A percentile compares a stretch with the other conserved stretches of the same genome.
These are phyloP conservation scores for Saccharomycopsis amapae DNA, from an alignment of 805 yeast species.

Conservation along the genomic window DNA sequence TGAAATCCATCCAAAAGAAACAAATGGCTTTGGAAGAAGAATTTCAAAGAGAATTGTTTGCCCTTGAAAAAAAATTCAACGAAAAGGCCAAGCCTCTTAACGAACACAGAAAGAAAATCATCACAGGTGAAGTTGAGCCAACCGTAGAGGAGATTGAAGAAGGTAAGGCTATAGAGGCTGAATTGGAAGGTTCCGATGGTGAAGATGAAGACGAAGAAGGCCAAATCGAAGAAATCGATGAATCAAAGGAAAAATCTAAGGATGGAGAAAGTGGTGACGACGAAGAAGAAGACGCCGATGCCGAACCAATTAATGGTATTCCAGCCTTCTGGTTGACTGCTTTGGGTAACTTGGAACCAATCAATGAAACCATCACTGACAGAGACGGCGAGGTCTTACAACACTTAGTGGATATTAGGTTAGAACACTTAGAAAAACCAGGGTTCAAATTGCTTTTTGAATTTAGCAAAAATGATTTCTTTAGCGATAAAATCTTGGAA, in stretches of 20 bases:
- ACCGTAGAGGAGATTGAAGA: conserved; percentile 66
- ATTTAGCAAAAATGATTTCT: conserved; percentile 69
- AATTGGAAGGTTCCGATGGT: conserved; percentile 39
- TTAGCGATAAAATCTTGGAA: conserved; percentile 62
- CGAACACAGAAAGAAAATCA: conserved; percentile 61
- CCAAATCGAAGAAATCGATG: conserved; percentile 29
- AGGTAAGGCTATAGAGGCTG: conserved; percentile 67
- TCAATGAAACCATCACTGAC: conserved; percentile 80
- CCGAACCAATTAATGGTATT: conserved; percentile 55
- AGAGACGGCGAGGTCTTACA: conserved; percentile 82
- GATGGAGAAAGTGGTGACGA: conserved; percentile 37
- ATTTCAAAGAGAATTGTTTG: conserved; percentile 82
- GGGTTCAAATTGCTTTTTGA: conserved; percentile 86
- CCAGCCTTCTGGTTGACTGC: conserved; percentile 98
- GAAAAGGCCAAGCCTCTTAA: conserved; percentile 69
- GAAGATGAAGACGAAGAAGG: conserved; percentile 36
- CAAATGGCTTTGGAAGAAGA: conserved; percentile 83
- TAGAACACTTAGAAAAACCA: conserved; percentile 75
- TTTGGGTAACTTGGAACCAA: conserved; percentile 72
- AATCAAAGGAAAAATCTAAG: conserved; percentile 24
- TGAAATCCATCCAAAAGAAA: conserved; percentile 72
- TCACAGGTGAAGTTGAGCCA: conserved; percentile 72
- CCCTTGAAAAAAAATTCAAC: conserved; percentile 74
- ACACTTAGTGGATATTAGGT: conserved; percentile 58
- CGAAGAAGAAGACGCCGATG: conserved; percentile 40